Percentiles rank a stretch among this genome's conserved stretches.
Conservation (phyloP, 768 basidiomycete species). For the Paxillus ammoniavirescens region DNA sequence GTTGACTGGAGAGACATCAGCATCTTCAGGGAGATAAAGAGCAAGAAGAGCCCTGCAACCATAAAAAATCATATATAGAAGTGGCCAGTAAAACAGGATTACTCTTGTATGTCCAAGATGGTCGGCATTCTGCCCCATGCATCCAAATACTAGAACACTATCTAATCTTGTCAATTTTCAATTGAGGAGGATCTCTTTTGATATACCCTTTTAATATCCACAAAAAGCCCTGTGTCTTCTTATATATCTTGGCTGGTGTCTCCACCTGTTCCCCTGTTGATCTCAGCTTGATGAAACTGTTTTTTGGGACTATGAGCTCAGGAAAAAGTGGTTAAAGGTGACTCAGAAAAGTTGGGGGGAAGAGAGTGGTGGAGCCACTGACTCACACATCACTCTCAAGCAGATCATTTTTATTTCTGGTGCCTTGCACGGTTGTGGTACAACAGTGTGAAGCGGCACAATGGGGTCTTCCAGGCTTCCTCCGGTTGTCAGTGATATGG, state of each 20-base stretch:
- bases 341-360: too few species aligned
- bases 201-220: background rate
- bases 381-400: background rate
- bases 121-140: background rate
- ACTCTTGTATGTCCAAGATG: background rate
- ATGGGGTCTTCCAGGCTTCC: background rate
- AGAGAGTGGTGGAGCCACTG: background rate
- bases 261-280: background rate
- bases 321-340: too few species aligned
- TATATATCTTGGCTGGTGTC: background rate
- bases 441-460: background rate
- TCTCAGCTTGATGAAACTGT: background rate
- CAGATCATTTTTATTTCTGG: background rate
- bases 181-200: background rate
- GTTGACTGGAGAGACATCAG: background rate
- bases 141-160: background rate
- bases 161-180: background rate
- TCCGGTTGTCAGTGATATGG: too few species aligned
- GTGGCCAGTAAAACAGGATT: background rate
- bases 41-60: background rate
- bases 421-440: conserved; percentile 1
- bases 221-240: background rate
- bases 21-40: background rate
- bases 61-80: background rate
- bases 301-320: background rate